Conservation (phyloP, 495 filamentous ascomycete genomes). For the Lasiosphaeris hirsuta region DNA sequence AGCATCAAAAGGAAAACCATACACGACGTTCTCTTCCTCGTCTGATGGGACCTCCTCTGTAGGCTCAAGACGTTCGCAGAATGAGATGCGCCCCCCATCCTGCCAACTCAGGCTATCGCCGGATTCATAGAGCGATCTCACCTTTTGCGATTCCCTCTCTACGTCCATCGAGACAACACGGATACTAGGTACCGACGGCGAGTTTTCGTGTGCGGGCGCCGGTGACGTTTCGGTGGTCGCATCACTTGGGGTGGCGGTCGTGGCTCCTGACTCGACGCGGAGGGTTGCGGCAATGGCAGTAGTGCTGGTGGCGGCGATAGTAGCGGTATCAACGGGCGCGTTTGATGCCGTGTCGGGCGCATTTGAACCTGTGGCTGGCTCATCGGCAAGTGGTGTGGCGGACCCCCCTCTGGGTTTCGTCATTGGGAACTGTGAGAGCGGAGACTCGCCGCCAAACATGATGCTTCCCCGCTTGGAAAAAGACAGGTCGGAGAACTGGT, state of each 20-base stretch:
- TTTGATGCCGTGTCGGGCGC: background rate
- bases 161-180: conserved; percentile 71
- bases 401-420: background rate
- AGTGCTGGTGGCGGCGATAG: background rate
- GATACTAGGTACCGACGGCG: conserved; percentile 39
- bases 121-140: conserved; percentile 87
- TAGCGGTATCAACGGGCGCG: background rate
- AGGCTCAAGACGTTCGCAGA: conserved; percentile 40
- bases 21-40: conserved; percentile 50
- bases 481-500: conserved; percentile 45
- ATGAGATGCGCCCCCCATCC: conserved; percentile 50
- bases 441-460: conserved; percentile 54
- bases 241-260: conserved; percentile 2
- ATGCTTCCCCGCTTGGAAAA: conserved; percentile 65
- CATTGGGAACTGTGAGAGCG: conserved; percentile 16
- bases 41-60: conserved; percentile 49
- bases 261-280: background rate
- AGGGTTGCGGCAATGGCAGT: background rate
- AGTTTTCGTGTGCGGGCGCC: conserved; percentile 12
- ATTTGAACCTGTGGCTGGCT: background rate
- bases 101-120: conserved; percentile 59
- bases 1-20: conserved; percentile 48
- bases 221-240: conserved; percentile 9
- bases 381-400: background rate
- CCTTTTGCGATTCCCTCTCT: conserved; percentile 80